These are phyloP conservation scores for Venturia effusa DNA, from an alignment of 2,329 filamentous ascomycete species.

Conservation along the genomic window DNA sequence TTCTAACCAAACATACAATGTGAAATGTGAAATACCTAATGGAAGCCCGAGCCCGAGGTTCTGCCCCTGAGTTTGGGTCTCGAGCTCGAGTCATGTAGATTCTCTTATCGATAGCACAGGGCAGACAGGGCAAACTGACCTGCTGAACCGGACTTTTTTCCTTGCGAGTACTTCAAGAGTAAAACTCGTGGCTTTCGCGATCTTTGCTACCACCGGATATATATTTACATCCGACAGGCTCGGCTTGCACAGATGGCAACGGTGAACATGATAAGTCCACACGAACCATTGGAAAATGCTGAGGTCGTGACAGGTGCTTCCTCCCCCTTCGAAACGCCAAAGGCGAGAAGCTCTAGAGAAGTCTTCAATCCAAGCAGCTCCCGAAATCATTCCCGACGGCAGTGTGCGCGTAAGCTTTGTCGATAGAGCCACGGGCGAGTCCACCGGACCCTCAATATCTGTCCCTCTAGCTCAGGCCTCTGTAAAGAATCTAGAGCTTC, in stretches of 20 bases:
- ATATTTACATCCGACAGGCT: background rate
- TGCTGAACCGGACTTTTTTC: no score
- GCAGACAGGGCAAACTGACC: no score
- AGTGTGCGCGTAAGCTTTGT: conserved; percentile 80
- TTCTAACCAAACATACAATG: no score
- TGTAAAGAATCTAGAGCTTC: conserved; percentile 78
- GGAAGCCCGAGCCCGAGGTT: no score
- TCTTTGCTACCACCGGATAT: background rate
- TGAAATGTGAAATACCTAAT: no score
- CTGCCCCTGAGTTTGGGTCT: no score
- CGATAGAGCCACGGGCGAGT: conserved; percentile 61
- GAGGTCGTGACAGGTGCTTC: conserved; percentile 37
- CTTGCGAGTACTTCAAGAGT: no score
- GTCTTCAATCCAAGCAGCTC: conserved; percentile 64
- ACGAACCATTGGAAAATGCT: background rate
- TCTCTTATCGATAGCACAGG: no score
- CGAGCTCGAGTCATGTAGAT: no score
- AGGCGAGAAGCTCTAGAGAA: conserved; percentile 63
- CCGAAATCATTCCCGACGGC: conserved; percentile 57
- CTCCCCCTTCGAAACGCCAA: conserved; percentile 83
- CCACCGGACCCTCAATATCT: conserved; percentile 59
- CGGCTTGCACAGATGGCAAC: background rate
- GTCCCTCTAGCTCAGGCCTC: conserved; percentile 76
- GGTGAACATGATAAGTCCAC: background rate
- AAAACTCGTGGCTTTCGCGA: background rate